Conservation (phyloP, 1,284 basidiomycete species). For the Grifola frondosa region DNA sequence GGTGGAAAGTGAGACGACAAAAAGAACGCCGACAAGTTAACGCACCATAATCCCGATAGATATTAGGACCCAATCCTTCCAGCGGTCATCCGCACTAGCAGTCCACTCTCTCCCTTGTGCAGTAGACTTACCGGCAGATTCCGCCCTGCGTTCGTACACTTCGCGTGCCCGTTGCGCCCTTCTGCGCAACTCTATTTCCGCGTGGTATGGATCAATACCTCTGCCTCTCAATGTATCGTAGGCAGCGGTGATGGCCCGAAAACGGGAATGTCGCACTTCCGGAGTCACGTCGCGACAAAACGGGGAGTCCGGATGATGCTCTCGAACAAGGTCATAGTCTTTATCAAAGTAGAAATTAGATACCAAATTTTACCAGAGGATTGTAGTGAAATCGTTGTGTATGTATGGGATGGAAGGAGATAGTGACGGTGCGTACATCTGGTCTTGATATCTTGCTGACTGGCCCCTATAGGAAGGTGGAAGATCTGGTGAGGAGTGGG, state of each 20-base stretch:
- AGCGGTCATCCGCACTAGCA: slow-evolving; percentile 31
- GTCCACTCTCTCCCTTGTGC: slow-evolving; percentile 15
- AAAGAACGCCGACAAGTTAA: slow-evolving; percentile 4
- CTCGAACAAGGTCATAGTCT: slow-evolving; percentile 58
- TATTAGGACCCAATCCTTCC: slow-evolving; percentile 44
- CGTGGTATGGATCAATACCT: slow-evolving; percentile 31
- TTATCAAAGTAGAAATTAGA: slow-evolving; percentile 1
- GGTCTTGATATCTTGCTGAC: slow-evolving; percentile 46
- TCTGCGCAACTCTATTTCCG: slow-evolving; percentile 42
- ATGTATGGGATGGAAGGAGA: not conserved
- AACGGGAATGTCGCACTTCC: slow-evolving; percentile 41
- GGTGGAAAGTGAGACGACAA: not conserved
- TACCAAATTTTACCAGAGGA: not conserved
- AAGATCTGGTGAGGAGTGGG: slow-evolving; percentile 55
- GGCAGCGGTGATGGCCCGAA: slow-evolving; percentile 49
- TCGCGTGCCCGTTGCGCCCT: slow-evolving; percentile 22
- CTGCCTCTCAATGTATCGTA: slow-evolving; percentile 43
- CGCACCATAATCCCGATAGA: slow-evolving; percentile 39
- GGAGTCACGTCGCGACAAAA: slow-evolving; percentile 33
- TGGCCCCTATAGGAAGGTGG: slow-evolving; percentile 44
- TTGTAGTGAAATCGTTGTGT: not conserved
- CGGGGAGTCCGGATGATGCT: slow-evolving; percentile 49
- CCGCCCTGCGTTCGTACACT: slow-evolving; percentile 2
- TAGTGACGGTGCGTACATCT: slow-evolving; percentile 41
- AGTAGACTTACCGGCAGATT: slow-evolving; percentile 1